Evolutionary conservation across 192 early-diverging fungal genomes (phyloP), one percentile per base, ranked within the genome.

Genomic region (Pilaira anomala): DNA sequence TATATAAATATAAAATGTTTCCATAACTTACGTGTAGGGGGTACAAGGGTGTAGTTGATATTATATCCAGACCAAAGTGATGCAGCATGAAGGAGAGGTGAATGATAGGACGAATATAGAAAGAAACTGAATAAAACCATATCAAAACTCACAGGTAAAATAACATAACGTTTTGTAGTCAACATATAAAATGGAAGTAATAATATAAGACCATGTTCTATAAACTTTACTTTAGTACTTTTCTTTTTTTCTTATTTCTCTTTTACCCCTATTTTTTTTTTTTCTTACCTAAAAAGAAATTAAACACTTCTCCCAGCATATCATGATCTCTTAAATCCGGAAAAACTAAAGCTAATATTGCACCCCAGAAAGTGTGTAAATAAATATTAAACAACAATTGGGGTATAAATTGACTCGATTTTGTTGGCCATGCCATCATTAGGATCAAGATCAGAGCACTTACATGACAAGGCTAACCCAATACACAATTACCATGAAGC

Each of bases 41-140:
- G 76, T 53, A 76, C 69, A 36, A 83, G 63, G 46, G 77, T 62
- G 62, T 82, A 82, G 63, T 83, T 81, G 18, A 83, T 58, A 69
- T 83, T 83, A 59, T 74, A 67, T 26, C 78, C 77, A 42, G 69
- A 71, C 28, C 70, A 57, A 22, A 83, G 57, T 14, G 82, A 69
- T 29, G 76, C 53, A 14, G 71, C 18, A 55, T 69, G 67, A 36
- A 83, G 46, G 52, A 83, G 57, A 12, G 72, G 56, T 11, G 72
- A 73, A 63, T 83, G 82, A 51, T 82, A 83, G 7, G 79, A 53
- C 18, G 80, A 78, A 63, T 77, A 80, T 16, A 80, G 28, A n/a
- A 77, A 75, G 51, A 79, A 83, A 12, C 76, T 78, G 54, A 81
- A 76, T 16, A 83, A 53, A 1, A 73, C 78, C 45, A 83, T 73